Conservation (phyloP, 495 filamentous ascomycete genomes). For the Astrothelium macrocarpum region DNA sequence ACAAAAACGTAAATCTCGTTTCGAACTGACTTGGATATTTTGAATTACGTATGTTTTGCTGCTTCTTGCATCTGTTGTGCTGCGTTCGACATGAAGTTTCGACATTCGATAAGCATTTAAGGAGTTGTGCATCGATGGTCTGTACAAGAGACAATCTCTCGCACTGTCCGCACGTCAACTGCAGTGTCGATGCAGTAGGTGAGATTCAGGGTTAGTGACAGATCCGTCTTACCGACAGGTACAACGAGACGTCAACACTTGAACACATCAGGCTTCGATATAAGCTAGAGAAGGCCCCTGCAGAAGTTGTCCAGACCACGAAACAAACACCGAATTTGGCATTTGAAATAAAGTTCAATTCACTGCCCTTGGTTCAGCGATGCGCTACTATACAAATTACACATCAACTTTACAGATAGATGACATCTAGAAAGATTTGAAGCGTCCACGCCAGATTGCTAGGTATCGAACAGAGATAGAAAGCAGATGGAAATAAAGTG, state of each 20-base stretch:
- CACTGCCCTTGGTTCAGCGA: too few species aligned
- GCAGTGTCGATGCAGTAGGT: background rate
- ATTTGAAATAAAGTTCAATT: background rate
- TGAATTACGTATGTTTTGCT: background rate
- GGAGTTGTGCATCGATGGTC: background rate
- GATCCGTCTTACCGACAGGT: background rate
- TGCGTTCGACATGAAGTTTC: background rate
- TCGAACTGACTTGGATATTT: background rate
- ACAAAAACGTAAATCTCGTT: background rate
- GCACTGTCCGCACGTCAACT: background rate
- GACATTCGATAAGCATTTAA: background rate
- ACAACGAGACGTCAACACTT: background rate
- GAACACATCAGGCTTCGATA: background rate
- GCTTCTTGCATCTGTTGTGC: background rate
- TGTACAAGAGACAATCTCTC: background rate
- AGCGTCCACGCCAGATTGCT: background rate
- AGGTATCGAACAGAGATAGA: background rate
- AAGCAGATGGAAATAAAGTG: background rate
- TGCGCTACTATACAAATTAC: constrained; percentile 5
- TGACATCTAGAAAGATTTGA: background rate
- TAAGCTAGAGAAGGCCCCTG: too few species aligned
- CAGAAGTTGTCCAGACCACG: background rate
- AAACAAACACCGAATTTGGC: background rate
- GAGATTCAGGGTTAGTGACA: background rate
- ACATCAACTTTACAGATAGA: background rate